These are phyloP conservation scores for Breynia disticha DNA, from an alignment of 441 rosid genomes.

Conservation along the genomic window DNA sequence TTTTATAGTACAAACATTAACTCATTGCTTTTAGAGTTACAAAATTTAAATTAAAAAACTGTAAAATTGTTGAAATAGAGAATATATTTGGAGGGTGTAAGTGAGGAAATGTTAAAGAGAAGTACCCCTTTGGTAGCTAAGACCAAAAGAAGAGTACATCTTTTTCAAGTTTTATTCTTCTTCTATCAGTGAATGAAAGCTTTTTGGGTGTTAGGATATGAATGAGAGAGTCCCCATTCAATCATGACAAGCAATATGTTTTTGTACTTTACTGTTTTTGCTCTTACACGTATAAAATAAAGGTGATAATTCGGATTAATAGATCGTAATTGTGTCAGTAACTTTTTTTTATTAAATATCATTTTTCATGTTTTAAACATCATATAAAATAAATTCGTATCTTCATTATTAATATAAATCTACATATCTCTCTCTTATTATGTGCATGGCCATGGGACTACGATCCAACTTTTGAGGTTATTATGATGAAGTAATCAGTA, in stretches of 20 bases:
- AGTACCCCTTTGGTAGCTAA: constrained; percentile 19
- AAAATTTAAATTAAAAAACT: no score
- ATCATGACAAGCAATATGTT: constrained; percentile 12
- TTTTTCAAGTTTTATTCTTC: constrained; percentile 18
- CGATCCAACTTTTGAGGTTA: constrained; percentile 23
- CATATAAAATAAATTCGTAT: no score
- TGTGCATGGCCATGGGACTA: constrained; percentile 10
- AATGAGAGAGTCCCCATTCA: constrained; percentile 15
- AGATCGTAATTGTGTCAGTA: no score
- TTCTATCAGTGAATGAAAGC: constrained; percentile 28
- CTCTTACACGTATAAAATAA: no score
- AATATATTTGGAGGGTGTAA: not conserved
- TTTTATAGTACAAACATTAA: no score
- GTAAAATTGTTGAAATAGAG: no score
- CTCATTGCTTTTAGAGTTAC: no score
- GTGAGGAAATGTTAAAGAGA: not conserved
- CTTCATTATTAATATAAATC: not conserved
- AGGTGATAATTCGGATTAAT: no score
- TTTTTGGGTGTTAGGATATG: constrained; percentile 15
- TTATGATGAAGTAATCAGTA: constrained; percentile 16
- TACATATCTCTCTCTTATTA: not conserved
- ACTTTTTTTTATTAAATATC: no score
- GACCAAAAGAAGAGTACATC: constrained; percentile 25
- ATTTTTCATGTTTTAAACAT: no score
- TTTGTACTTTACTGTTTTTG: not conserved